Evolutionary conservation across 2,329 filamentous ascomycete species (phyloP), one percentile per base, ranked within the genome.

Genomic region (Paracorniculantispora psalliotae): DNA sequence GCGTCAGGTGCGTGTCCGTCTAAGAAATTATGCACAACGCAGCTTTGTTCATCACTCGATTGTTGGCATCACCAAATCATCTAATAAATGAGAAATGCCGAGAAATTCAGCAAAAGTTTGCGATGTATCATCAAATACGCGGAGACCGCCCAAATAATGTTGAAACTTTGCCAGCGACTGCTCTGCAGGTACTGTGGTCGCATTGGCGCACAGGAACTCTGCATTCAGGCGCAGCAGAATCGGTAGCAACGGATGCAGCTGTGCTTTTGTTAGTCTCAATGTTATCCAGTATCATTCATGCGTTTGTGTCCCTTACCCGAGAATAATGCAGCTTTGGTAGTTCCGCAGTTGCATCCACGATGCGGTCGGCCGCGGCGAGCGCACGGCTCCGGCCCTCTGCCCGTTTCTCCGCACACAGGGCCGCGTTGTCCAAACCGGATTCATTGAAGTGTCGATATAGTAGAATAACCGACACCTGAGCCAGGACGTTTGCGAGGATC

Each of bases 181-280:
- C 28, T 21, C 26, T 13, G 47, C 47, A 12, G 23, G 47, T 17
- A 12, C 17, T n/a, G 17, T 13, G 6, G 30, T 15, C n/a, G 15
- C 7, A n/a, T 50, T 50, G 47, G 26, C 28, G 4, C 4, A 35
- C 5, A 59, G 30, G 26, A 59, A 66, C 13, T 59, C 59, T 1
- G 43, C 59, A 33, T 44, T 43, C 6, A 61, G 5, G 1, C 49
- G 26, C 15, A 59, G 21, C 6, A 57, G 43, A 7, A 61, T 59
- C 3, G 59, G 55, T 41, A 57, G 53, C 3, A 61, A 28, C 10
- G 59, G 59, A 55, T 59, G 59, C 19, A 61, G 19, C 59, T 61
- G 2, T 19, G 2, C 5, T 33, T 47, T 39, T 8, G 9, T 41
- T 21, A 1, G 9, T 2, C 21, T 51, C 28, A 15, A 21, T 23